Conservation (phyloP, 2,329 filamentous ascomycete species). For the Aspergillus transmontanensis region DNA sequence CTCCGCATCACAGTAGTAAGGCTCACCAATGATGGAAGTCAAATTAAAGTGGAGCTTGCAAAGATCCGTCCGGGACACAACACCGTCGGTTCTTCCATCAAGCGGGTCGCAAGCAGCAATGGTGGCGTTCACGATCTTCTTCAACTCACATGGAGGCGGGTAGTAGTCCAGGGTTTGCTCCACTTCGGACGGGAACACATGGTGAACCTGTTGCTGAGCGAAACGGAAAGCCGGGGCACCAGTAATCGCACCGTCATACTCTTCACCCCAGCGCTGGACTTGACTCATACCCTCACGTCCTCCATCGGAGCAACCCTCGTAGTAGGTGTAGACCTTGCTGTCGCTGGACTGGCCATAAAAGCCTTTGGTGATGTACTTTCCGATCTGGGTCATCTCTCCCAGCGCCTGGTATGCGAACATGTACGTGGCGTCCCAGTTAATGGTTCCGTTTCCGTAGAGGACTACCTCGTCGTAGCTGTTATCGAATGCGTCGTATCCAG, state of each 20-base stretch:
- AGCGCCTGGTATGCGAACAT: conserved; percentile 52
- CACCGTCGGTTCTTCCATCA: conserved; percentile 58
- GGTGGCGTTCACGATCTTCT: conserved; percentile 53
- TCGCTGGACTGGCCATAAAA: conserved; percentile 40
- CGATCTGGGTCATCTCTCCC: conserved; percentile 54
- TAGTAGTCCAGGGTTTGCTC: conserved; percentile 47
- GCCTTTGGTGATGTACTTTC: conserved; percentile 47
- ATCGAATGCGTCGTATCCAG: conserved; percentile 49
- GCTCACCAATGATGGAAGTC: conserved; percentile 48
- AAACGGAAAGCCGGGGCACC: conserved; percentile 53
- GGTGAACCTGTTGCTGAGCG: conserved; percentile 47
- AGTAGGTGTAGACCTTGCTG: conserved; percentile 48
- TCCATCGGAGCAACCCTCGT: conserved; percentile 58
- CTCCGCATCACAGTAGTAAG: conserved; percentile 47
- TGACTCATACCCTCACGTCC: conserved; percentile 57
- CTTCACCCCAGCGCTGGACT: conserved; percentile 52
- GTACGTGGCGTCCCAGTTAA: conserved; percentile 37
- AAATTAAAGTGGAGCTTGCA: conserved; percentile 52
- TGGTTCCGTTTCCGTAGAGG: conserved; percentile 52
- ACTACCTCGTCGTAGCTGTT: conserved; percentile 41
- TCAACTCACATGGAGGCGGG: conserved; percentile 40
- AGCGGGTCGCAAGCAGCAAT: conserved; percentile 58
- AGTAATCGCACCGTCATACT: conserved; percentile 50
- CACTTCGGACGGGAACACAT: conserved; percentile 42
- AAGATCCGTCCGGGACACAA: conserved; percentile 54